Evolutionary conservation across 208 protist genomes (phyloP), one percentile per base, ranked within the genome.

Genomic region (Porcisia deanei): DNA sequence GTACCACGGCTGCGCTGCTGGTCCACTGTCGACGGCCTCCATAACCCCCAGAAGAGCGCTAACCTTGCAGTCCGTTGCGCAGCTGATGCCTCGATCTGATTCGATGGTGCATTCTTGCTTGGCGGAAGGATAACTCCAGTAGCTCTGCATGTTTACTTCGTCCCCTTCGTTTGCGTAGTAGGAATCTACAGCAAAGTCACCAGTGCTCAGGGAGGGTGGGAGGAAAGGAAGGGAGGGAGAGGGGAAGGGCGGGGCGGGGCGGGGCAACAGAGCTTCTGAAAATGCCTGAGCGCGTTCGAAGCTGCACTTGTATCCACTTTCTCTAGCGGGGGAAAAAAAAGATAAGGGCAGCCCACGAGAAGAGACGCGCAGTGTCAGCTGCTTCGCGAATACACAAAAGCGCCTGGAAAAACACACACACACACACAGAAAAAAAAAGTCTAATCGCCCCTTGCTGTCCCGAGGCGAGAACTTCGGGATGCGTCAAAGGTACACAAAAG

Each of bases 61-160:
- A 14, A 37, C 52, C 9, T 22, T 45, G 49, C 37, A 72, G 30
- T 72, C 30, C 22, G 43, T 58, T n/a, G 25, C 30, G 39, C 30
- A 59, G 73, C 47, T 63, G 57, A 58, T 72, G 61, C 30, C 57
- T 53, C n/a, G 63, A 37, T 76, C 73, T n/a, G 49, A 55, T 55
- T 71, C 18, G 14, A 12, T 18, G 22, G 14, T 67, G 63, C 49
- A 79, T 22, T 84, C 73, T 0, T 83, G 67, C 5, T 20, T 75
- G 8, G 57, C 49, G 2, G 45, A 69, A 12, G 67, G 57, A 55
- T 73, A 53, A 43, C 76, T 30, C 65, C 63, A 83, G 49, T 83
- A 80, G n/a, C 61, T 69, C 37, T 79, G 57, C 79, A 71, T 70
- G 20, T 61, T 70, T 34, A 75, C 68, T 34, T 75, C 49, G 37